phyloP scores from a whole-genome alignment of 1,284 basidiomycete species.

The Xerocomus minutiporus region DNA sequence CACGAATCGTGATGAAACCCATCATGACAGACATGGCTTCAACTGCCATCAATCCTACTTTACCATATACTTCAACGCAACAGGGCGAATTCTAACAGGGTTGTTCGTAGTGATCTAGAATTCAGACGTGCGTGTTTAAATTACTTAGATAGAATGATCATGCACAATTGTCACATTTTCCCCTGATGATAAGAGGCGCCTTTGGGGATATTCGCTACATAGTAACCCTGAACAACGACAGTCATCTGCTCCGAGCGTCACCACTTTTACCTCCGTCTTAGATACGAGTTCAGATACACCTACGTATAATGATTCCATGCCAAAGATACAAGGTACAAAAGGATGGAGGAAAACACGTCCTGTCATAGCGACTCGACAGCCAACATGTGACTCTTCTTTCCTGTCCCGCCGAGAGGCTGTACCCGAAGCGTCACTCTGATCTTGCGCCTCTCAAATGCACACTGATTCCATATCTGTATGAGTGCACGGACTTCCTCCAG shows the following conservation, averaged over 20 bases:
- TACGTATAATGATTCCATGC: not conserved
- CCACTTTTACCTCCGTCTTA: no score
- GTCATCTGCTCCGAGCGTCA: not conserved
- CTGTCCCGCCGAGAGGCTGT: not conserved
- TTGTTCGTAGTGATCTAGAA: slow-evolving; percentile 3
- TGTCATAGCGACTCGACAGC: slow-evolving; percentile 28
- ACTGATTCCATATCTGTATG: slow-evolving; percentile 30
- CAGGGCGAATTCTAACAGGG: not conserved
- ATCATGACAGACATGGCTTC: slow-evolving; percentile 24
- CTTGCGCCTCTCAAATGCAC: slow-evolving; percentile 32
- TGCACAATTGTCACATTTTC: not conserved
- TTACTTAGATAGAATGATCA: slow-evolving; percentile 3
- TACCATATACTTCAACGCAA: slow-evolving; percentile 3
- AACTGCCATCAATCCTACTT: slow-evolving; percentile 28
- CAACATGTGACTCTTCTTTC: slow-evolving; percentile 12
- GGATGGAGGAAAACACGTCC: not conserved
- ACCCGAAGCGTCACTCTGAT: slow-evolving; percentile 22
- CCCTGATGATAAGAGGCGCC: no score
- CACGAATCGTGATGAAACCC: slow-evolving; percentile 45
- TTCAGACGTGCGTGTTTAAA: slow-evolving; percentile 10
- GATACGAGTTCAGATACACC: not conserved
- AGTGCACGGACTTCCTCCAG: slow-evolving; percentile 28
- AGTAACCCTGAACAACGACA: no score
- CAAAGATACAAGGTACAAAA: slow-evolving; percentile 2
- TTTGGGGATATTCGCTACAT: not conserved